These are phyloP conservation scores for Sporothrix phasma DNA, from an alignment of 2,329 filamentous ascomycete genomes.

Conservation along the genomic window DNA sequence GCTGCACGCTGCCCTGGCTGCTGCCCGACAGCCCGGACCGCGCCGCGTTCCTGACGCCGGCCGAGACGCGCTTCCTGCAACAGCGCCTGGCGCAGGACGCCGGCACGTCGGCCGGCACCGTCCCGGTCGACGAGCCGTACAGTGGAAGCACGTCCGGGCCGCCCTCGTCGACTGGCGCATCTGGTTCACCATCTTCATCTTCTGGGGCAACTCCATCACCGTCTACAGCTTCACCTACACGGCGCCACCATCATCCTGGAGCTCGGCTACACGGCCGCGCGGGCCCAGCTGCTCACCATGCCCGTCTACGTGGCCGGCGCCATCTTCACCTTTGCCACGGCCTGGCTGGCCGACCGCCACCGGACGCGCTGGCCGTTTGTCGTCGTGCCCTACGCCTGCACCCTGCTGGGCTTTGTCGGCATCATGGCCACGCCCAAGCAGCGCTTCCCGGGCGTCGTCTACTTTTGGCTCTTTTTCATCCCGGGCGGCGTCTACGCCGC, in stretches of 20 bases:
- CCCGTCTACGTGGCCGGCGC: conserved; percentile 58
- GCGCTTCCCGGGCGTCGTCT: conserved; percentile 25
- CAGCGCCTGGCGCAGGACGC: too few relatives aligned
- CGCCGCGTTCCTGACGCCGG: not conserved
- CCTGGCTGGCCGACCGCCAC: conserved; percentile 46
- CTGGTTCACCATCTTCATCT: conserved; percentile 51
- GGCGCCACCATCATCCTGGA: conserved; percentile 56
- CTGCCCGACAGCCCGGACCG: not conserved
- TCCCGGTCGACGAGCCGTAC: conserved; percentile 22
- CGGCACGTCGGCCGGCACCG: not conserved
- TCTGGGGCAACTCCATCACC: conserved; percentile 56
- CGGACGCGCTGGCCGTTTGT: conserved; percentile 50
- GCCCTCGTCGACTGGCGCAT: conserved; percentile 56
- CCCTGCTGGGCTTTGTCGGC: conserved; percentile 41
- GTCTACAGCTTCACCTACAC: conserved; percentile 57
- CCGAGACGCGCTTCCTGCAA: not conserved
- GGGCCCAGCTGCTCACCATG: conserved; percentile 57
- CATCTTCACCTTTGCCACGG: conserved; percentile 47
- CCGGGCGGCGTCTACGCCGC: conserved; percentile 39
- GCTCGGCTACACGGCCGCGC: conserved; percentile 44
- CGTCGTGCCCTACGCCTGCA: conserved; percentile 49
- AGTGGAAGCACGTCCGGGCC: conserved; percentile 32
- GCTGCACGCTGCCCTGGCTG: not conserved
- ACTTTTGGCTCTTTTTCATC: conserved; percentile 30
- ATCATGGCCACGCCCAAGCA: conserved; percentile 66